Evolutionary conservation across 2,329 filamentous ascomycete species (phyloP), one percentile per base, ranked within the genome.

Genomic region (Cryoendolithus antarcticus): DNA sequence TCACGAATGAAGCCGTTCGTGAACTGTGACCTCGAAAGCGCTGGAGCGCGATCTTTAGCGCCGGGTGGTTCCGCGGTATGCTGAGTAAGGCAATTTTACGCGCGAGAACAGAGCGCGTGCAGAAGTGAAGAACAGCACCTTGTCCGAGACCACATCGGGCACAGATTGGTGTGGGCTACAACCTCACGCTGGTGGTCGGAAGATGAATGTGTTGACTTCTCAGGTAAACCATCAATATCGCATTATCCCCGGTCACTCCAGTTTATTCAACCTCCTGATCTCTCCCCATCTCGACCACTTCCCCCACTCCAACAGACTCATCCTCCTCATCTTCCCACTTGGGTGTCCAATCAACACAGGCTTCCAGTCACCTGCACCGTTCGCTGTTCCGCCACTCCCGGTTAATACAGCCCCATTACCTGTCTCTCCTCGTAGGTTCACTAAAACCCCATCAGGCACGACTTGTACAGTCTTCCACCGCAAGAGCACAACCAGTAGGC

Each of bases 301-400:
- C 0, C 82, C 82, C 42, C 83, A 61, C 57, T 88, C 82, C 10
- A 88, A 63, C 15, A 85, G 56, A 54, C 75, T 85, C 69, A 86
- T 76, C 44, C 77, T 70, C 36, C 82, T 70, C 51, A 72, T 74
- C 57, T 76, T 79, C 34, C 78, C 74, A 33, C 73, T 75, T 9
- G 82, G 80, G 52, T 82, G 80, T 9, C 82, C 81, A 53, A 85
- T 74, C 46, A 86, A 72, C 21, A 78, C 67, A 1, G 82, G 77
- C 42, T 74, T 74, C 80, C 78, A 86, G 34, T 78, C 71, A 32
- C 69, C 7, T 54, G 36, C 5, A 52, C 60, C 35, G 27, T n/a
- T 15, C 1, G 9, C 34, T 21, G 11, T 24, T 9, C 10, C 39
- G 12, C 4, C 31, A 4, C n/a, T 11, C 39, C n/a, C 11, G 27